Evolutionary conservation across 352 stramenopile species (phyloP), one percentile per base, ranked within the genome.

Genomic region (Pythium phragmiticola): DNA sequence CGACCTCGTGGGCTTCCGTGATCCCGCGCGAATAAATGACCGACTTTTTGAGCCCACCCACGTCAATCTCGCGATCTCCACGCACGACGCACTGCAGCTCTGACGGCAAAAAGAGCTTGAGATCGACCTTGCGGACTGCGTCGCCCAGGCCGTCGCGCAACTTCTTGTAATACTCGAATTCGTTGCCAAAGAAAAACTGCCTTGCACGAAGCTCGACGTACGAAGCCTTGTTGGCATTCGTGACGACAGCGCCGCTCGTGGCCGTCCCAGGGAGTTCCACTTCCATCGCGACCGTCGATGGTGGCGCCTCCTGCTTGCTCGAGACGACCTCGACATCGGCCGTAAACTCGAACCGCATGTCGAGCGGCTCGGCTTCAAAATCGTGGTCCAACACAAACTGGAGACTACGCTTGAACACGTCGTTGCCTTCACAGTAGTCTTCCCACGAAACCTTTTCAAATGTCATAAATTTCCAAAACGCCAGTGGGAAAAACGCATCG

Each of bases 311-410:
- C 12, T 26, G 16, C 12, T 36, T 42, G 13, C 68, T 46, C 13
- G 75, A 46, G 4, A 83, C 62, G 5, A 87, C 50, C 14, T 67
- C 50, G 17, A 88, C 76, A 6, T 86, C 60, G 0, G 70, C 69
- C 1, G 82, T 87, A 60, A 79, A 86, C 43, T 91, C 81, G 60
- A 93, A 91, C n/a, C 73, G 65, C 65, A 91, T 71, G 42, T 93
- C 80, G 8, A 87, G 59, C 17, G 78, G 68, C 14, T 76, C 62
- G 11, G 60, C 55, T 7, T 79, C 77, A 58, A 91, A 91, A 51
- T 93, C 78, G 58, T 89, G 76, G 34, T 84, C 80, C 3, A 91
- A 60, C 7, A 90, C 63, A 33, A 84, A 82, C 63, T 87, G 73
- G 19, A 90, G 65, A 63, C 80, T 90, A 33, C 72, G 66, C 59